Evolutionary conservation across 2,329 filamentous ascomycete genomes (phyloP).

Genomic region (Beauveria sp.): DNA sequence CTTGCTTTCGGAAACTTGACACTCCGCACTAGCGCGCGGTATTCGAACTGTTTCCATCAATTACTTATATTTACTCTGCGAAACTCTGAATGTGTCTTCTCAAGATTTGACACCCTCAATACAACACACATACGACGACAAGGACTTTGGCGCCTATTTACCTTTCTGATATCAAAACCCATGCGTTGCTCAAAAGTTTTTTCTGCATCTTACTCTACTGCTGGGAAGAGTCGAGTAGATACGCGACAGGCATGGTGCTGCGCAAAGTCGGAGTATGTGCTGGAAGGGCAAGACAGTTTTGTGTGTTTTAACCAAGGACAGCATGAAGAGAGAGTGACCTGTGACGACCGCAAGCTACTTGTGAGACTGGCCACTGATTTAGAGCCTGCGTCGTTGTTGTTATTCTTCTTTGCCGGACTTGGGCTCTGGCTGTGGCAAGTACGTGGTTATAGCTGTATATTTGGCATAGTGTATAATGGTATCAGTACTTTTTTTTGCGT

Average conservation of each 20-base stretch:
- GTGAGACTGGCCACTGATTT: not conserved
- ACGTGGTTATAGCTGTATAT: constrained; percentile 24
- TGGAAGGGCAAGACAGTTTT: not conserved
- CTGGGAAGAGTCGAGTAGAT: not conserved
- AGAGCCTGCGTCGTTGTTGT: not conserved
- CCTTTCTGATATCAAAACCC: too few species aligned
- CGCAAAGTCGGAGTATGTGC: not conserved
- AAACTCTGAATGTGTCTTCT: not conserved
- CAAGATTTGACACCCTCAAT: not conserved
- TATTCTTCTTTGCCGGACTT: not conserved
- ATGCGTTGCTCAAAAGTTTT: not conserved
- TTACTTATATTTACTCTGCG: not conserved
- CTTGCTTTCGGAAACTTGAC: not conserved
- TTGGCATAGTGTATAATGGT: constrained; percentile 30
- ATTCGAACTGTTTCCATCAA: not conserved
- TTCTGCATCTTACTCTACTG: not conserved
- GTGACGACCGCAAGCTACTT: not conserved
- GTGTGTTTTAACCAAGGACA: not conserved
- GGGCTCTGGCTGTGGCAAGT: constrained; percentile 6
- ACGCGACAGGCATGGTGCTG: not conserved
- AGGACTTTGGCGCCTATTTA: not conserved
- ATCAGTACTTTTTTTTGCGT: constrained; percentile 6
- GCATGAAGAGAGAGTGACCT: not conserved
- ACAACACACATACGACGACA: not conserved
- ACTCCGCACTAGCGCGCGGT: not conserved